These are phyloP conservation scores for Gossypium schwendimanii DNA, from an alignment of 441 rosid species.

Conservation along the genomic window DNA sequence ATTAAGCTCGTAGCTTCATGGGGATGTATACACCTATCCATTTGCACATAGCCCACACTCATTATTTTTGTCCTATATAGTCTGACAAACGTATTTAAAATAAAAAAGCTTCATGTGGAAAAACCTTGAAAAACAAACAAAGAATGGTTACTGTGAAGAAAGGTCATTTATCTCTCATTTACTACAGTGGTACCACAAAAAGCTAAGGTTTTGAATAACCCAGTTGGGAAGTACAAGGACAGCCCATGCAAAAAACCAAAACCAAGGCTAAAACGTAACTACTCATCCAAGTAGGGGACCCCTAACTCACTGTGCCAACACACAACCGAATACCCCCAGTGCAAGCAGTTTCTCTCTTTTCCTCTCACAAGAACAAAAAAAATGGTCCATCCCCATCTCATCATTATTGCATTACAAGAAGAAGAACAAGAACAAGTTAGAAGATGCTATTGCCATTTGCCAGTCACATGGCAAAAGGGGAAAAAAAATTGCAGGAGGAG, in stretches of 20 bases:
- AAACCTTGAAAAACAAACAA: not conserved
- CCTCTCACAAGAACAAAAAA: not conserved
- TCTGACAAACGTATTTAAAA: not conserved
- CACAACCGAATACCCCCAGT: no score
- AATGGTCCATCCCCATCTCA: not conserved
- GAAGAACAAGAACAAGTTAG: not conserved
- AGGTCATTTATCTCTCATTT: conserved; percentile 8
- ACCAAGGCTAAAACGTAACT: conserved; percentile 8
- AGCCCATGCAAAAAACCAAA: conserved; percentile 12
- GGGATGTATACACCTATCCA: no score
- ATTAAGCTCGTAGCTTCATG: no score
- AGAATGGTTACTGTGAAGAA: not conserved
- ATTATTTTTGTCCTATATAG: not conserved
- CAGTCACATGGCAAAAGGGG: not conserved
- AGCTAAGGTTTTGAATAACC: conserved; percentile 6
- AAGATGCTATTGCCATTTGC: not conserved
- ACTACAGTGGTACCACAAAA: conserved; percentile 17
- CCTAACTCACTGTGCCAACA: not conserved
- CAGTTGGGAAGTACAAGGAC: conserved; percentile 30
- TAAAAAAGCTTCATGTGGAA: no score
- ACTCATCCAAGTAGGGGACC: conserved; percentile 22
- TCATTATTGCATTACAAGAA: conserved; percentile 6
- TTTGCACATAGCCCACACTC: no score
- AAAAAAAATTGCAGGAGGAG: not conserved
- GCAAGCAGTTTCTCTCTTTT: no score